Percentiles rank a stretch among this genome's conserved stretches.
Conservation (phyloP, 192 early-diverging fungal species). For the Coemansia sp. region DNA sequence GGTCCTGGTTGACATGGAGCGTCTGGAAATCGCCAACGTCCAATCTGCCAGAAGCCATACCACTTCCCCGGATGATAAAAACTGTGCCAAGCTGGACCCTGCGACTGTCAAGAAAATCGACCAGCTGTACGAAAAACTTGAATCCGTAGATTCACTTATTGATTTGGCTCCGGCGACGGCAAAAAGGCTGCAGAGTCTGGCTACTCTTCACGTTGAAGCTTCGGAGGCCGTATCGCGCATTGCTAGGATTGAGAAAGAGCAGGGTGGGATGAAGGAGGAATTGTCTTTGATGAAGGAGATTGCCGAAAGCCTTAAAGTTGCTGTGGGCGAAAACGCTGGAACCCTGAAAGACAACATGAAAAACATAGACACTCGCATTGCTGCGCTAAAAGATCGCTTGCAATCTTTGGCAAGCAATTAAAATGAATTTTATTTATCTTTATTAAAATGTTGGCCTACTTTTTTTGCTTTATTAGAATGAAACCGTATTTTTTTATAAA, state of each 20-base stretch:
- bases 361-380: constrained; percentile 63
- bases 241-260: constrained; percentile 67
- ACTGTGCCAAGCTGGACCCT: constrained; percentile 15
- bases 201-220: constrained; percentile 78
- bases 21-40: constrained; percentile 24
- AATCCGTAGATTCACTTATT: constrained; percentile 75
- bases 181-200: constrained; percentile 72
- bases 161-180: constrained; percentile 76
- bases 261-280: constrained; percentile 64
- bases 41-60: constrained; percentile 16
- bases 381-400: constrained; percentile 61
- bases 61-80: constrained; percentile 1
- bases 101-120: constrained; percentile 23
- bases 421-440: too few relatives aligned
- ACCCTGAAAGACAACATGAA: constrained; percentile 64
- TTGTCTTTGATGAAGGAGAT: constrained; percentile 61
- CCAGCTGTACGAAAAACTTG: constrained; percentile 41
- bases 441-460: too few relatives aligned
- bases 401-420: constrained; percentile 8
- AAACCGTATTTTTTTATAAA: too few relatives aligned
- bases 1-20: constrained; percentile 41
- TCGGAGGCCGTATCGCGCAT: constrained; percentile 75
- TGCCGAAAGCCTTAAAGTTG: constrained; percentile 51
- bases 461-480: too few relatives aligned
- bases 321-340: constrained; percentile 60